A percentile compares a stretch with the other conserved stretches of the same genome.
Conservation (phyloP, 441 rosid genomes). For the Cnidoscolus chayamansa region DNA sequence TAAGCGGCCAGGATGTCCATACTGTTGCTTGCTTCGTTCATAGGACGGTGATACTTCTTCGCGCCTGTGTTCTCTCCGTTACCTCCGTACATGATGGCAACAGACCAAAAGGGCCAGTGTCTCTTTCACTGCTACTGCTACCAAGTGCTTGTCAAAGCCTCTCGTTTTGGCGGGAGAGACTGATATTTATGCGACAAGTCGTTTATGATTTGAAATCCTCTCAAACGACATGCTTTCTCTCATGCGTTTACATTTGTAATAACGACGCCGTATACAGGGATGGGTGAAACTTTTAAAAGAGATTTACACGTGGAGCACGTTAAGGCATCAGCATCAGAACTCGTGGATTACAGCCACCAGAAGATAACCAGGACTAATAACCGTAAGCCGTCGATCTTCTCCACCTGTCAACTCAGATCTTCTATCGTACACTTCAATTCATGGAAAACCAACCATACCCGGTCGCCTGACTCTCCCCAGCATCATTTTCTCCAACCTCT, state of each 20-base stretch:
- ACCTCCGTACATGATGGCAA: slow-evolving; percentile 33
- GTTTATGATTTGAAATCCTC: too few species aligned
- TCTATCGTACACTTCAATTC: background rate
- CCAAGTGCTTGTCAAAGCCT: slow-evolving; percentile 10
- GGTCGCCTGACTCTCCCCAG: background rate
- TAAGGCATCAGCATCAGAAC: background rate
- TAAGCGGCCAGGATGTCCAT: slow-evolving; percentile 48
- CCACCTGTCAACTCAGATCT: slow-evolving; percentile 30
- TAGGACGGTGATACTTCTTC: slow-evolving; percentile 23
- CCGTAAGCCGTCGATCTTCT: slow-evolving; percentile 15
- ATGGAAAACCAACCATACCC: background rate
- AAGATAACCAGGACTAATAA: background rate
- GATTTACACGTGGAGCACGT: background rate
- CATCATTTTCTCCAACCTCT: background rate
- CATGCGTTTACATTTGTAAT: background rate
- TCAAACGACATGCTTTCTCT: background rate
- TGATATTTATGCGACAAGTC: background rate
- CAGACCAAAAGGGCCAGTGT: background rate
- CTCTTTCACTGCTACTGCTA: background rate
- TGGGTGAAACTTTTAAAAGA: background rate
- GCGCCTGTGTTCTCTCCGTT: slow-evolving; percentile 25
- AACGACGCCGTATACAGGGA: background rate
- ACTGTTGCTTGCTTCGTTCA: slow-evolving; percentile 35
- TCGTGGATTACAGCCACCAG: slow-evolving; percentile 6
- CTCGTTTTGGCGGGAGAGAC: slow-evolving; percentile 35